phyloP scores from a whole-genome alignment of 2,329 filamentous ascomycete species.

The Alternaria brassicae region DNA sequence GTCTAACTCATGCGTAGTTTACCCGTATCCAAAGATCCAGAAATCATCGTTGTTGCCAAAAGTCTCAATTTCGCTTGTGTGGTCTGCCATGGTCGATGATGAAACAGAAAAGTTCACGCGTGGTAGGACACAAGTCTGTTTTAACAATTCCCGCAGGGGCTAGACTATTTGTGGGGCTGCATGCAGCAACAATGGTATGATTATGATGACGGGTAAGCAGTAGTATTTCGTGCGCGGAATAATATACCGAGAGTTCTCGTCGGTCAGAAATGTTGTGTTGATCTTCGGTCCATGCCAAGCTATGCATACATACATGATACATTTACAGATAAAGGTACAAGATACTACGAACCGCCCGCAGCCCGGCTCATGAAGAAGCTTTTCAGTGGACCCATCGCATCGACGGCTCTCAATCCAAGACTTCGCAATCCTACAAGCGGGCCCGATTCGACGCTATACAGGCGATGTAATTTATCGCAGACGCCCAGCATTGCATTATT shows the following conservation, averaged over 20 bases:
- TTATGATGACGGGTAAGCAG: neutral
- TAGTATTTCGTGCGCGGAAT: neutral
- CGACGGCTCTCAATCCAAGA: slow-evolving; percentile 76
- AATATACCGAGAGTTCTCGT: neutral
- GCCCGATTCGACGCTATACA: slow-evolving; percentile 82
- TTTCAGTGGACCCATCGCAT: slow-evolving; percentile 78
- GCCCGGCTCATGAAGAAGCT: slow-evolving; percentile 81
- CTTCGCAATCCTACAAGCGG: slow-evolving; percentile 82
- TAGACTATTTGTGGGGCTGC: slow-evolving; percentile 2
- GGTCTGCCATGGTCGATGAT: slow-evolving; percentile 31
- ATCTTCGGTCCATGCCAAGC: neutral
- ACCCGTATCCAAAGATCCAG: slow-evolving; percentile 99
- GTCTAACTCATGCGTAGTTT: slow-evolving; percentile 35
- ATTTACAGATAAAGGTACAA: slow-evolving; percentile 22
- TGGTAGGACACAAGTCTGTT: neutral
- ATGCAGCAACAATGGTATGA: neutral
- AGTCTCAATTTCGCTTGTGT: slow-evolving; percentile 39
- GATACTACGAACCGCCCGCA: slow-evolving; percentile 45
- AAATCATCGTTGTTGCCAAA: slow-evolving; percentile 68
- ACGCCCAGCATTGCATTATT: slow-evolving; percentile 81
- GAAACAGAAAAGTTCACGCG: neutral
- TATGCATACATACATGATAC: slow-evolving; percentile 11
- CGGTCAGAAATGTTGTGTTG: slow-evolving; percentile 5
- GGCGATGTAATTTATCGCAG: slow-evolving; percentile 89
- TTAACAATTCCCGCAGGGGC: neutral